A percentile compares a stretch with the other conserved stretches of the same genome.
Evolutionary conservation across 495 filamentous ascomycete genomes (phyloP).

Genomic region (Hyaloscypha hepaticicola): DNA sequence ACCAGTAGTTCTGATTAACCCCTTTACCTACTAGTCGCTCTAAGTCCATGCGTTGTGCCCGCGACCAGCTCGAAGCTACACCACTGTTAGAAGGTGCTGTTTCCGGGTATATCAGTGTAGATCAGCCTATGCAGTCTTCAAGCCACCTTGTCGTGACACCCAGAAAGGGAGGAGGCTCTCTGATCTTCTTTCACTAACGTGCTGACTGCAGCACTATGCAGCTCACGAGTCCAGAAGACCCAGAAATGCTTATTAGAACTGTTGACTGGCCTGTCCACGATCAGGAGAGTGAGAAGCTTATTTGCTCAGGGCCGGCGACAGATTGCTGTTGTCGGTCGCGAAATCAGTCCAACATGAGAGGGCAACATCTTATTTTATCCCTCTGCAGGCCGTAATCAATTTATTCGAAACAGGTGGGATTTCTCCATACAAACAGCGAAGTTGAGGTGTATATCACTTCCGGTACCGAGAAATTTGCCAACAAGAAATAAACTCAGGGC

Average conservation of each 20-base stretch:
- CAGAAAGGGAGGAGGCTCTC: constrained; percentile 7
- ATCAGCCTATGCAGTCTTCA: constrained; percentile 23
- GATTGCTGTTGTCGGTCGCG: background rate
- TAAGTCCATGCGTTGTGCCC: background rate
- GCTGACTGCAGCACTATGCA: background rate
- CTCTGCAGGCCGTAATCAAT: background rate
- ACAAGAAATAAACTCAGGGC: background rate
- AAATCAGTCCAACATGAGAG: background rate
- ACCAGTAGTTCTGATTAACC: constrained; percentile 12
- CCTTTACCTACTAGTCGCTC: background rate
- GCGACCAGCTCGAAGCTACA: constrained; percentile 15
- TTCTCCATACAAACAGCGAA: background rate
- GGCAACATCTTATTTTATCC: background rate
- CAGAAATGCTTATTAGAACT: background rate
- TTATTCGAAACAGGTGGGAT: background rate
- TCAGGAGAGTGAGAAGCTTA: background rate
- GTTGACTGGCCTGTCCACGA: background rate
- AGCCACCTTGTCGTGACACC: background rate
- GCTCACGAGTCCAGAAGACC: background rate
- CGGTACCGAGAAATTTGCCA: background rate
- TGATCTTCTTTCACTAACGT: constrained; percentile 4
- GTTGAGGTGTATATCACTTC: background rate
- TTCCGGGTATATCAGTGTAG: constrained; percentile 21
- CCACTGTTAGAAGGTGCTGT: constrained; percentile 26
- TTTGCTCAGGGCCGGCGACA: background rate